Base-by-base conservation (phyloP, 2,329 filamentous ascomycete species). In the Phyllosticta citribraziliensis region DNA sequence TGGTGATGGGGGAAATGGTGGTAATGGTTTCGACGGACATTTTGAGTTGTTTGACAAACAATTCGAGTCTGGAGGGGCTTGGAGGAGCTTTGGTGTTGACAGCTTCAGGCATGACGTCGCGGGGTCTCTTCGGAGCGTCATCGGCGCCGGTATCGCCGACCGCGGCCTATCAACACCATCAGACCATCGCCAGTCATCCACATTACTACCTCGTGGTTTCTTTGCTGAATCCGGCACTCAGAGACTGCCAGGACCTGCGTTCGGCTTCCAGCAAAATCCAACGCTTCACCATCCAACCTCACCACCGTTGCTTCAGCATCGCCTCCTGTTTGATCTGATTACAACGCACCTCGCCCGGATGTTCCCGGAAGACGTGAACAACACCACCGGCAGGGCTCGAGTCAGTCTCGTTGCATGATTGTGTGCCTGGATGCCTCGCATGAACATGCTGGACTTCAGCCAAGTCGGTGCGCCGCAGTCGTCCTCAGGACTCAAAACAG, bases 1-100 rank as follows among this genome's bases (percentile, higher is more conserved):
- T 93, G 66, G 91, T 97, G 65, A 84, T 88, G 61, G 93, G 93
- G 2, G 93, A 97, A 75, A 97, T 92, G 66, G 93, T 97, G 33
- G 79, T 85, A 68, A 87, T 79, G 50, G 77, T 82, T 72, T 85
- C 83, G 51, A 77, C 69, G 51, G 79, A 78, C 81, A 84, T 80
- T 66, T 52, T 30, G 27, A 30, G 27, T 30, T 30, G 3, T 30
- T 30, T 30, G 27, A 8, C 27, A 30, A 5, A 6, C 6, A 10
- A 6, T 30, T 30, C 6, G 27, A 8, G 27, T 6, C 27, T 30
- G 27, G 25, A 27, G 9, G 25, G 25, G 25, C 25, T 27, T 27
- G 25, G 27, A 30, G 27, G 27, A 5, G 27, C 27, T 30, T 30
- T 30, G 27, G 27, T 30, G 27, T 30, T 30, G 27, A 30, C 40